A percentile compares a stretch with the other conserved stretches of the same genome.
These are phyloP conservation scores for Colletotrichum eremochloae DNA, from an alignment of 2,329 filamentous ascomycete genomes.

Conservation along the genomic window DNA sequence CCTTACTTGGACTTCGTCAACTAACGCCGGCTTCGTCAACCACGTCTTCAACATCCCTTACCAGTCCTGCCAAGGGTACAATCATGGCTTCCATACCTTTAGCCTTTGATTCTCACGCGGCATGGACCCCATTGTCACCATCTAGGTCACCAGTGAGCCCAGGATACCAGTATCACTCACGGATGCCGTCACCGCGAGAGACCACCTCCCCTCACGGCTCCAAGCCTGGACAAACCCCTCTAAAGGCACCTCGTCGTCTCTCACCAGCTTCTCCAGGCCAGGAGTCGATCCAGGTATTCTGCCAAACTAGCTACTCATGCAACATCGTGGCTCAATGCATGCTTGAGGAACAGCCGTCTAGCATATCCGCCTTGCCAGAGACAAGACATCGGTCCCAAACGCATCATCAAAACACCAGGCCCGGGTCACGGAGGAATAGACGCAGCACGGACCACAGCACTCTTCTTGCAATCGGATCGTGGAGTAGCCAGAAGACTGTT, in stretches of 20 bases:
- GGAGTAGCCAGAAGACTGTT: conserved; percentile 4
- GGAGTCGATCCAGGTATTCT: neutral
- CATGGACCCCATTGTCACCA: neutral
- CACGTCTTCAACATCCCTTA: neutral
- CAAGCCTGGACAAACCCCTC: neutral
- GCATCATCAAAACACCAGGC: neutral
- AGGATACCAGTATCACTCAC: neutral
- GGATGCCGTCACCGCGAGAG: conserved; percentile 7
- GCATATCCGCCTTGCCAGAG: neutral
- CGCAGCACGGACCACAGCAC: neutral
- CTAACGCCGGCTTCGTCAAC: neutral
- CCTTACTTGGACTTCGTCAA: neutral
- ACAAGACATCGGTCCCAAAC: neutral
- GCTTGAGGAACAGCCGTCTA: neutral
- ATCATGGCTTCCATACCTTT: conserved; percentile 25
- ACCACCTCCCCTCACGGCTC: conserved; percentile 17
- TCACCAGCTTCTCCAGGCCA: neutral
- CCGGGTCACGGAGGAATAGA: neutral
- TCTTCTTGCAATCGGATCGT: conserved; percentile 34
- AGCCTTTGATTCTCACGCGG: neutral
- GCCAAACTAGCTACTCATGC: neutral
- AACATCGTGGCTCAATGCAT: neutral
- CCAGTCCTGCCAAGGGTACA: neutral
- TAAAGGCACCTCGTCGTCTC: conserved; percentile 1
- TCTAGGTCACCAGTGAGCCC: neutral